A percentile compares a stretch with the other conserved stretches of the same genome.
Conservation (phyloP, 306 rosid genomes). For the Acacia acuminata region DNA sequence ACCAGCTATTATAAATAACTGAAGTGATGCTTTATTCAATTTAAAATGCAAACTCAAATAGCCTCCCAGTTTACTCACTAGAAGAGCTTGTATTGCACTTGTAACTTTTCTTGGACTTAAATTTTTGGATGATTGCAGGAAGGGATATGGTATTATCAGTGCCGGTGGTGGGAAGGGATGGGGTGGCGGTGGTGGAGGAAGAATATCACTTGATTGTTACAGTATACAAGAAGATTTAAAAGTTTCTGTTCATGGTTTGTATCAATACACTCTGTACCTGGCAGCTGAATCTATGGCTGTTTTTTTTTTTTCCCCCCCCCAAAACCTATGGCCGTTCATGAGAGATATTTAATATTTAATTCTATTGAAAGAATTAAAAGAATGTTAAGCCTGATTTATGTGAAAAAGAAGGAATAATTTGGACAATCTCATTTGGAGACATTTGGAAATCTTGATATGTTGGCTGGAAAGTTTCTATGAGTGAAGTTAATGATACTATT, state of each 20-base stretch:
- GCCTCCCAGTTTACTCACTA: background rate
- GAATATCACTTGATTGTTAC: slow-evolving; percentile 95
- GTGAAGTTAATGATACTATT: background rate
- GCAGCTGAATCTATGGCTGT: background rate
- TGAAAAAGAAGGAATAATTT: slow-evolving; percentile 7
- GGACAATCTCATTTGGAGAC: background rate
- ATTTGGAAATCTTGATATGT: background rate
- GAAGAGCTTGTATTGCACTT: slow-evolving; percentile 11
- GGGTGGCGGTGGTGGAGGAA: slow-evolving; percentile 99
- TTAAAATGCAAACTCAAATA: background rate
- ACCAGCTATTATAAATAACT: background rate
- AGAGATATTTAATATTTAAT: slow-evolving; percentile 23
- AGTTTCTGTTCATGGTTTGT: slow-evolving; percentile 78
- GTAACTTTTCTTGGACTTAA: slow-evolving; percentile 30
- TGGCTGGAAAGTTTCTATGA: slow-evolving; percentile 22
- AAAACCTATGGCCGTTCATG: background rate
- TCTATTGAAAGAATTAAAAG: slow-evolving; percentile 25
- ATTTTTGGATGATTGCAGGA: slow-evolving; percentile 56
- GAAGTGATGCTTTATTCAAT: background rate
- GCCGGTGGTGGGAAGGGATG: slow-evolving; percentile 97
- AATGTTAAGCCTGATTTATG: slow-evolving; percentile 34
- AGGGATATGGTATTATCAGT: slow-evolving; percentile 87
- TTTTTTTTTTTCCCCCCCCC: too few relatives aligned
- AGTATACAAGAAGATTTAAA: slow-evolving; percentile 93
- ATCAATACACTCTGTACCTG: background rate